Base-by-base conservation (phyloP, 805 yeast genomes). In the Wickerhamiella nectarea region DNA sequence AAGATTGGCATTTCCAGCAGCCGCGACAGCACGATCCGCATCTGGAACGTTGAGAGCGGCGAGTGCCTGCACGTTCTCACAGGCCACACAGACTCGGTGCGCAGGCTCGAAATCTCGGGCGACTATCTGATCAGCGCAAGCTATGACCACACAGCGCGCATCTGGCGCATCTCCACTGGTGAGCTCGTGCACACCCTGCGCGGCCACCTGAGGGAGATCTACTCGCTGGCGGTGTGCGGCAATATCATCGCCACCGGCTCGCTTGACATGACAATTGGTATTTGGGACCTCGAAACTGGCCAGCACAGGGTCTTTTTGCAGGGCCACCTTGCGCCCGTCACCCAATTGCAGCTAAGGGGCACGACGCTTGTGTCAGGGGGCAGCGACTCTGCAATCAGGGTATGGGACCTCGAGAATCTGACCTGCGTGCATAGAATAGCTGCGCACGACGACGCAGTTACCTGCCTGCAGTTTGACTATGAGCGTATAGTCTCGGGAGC, bases 31-130 rank as follows among this genome's bases (percentile, higher is more conserved):
- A 82, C 94, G 0, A 75, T 91, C 36, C 69, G 94, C 50, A 78
- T 91, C 76, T 91, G 98, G 98, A 94, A 89, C 20, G 80, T 89
- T 53, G 87, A 82, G 61, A 89, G 37, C 21, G 96, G 97, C 54
- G 74, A 74, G 52, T 84, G 95, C 60, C 55, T 80, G 15, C 72
- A 76, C 45, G 75, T 78, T 2, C 80, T 85, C 61, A 62, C 64
- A 46, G 87, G 86, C 12, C 86, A 84, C 24, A 67, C 71, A 18
- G 78, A 73, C 31, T 69, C 61, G 80, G 97, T 41, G 82, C 72
- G 87, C 17, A 74, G 84, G 50, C 83, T 91, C 46, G 54, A 52
- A 35, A 57, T 57, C 20, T 45, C 48, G 9, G 72, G 70, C 44
- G 86, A 84, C 55, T 70, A 82, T 14, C 84, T 86, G 53, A 95